Conservation (phyloP, 202 grass and related monocot genomes). For the Sporobolus alterniflorus region DNA sequence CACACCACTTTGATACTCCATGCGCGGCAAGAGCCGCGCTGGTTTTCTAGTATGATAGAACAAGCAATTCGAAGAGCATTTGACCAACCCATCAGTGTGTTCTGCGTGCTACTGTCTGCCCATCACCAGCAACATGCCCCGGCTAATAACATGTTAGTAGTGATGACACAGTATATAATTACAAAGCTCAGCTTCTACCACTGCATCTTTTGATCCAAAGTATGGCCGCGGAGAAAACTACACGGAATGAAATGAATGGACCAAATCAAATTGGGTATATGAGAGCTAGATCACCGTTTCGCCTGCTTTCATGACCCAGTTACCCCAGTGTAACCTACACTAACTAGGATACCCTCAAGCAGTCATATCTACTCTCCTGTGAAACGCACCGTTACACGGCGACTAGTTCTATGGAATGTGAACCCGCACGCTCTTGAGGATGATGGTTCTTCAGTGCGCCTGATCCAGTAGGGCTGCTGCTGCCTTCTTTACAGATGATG, state of each 20-base stretch:
- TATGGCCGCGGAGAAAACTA: not conserved
- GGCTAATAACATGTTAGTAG: not conserved
- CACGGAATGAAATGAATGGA: constrained; percentile 1
- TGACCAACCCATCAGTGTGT: no score
- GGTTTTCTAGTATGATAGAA: no score
- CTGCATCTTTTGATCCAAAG: not conserved
- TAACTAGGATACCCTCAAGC: not conserved
- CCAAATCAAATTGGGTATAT: constrained; percentile 13
- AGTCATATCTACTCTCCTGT: not conserved
- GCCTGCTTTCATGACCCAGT: not conserved
- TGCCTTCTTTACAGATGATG: not conserved
- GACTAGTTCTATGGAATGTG: constrained; percentile 14
- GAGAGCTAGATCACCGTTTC: not conserved
- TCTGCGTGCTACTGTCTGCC: no score
- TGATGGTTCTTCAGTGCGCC: constrained; percentile 15
- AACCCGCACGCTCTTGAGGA: not conserved
- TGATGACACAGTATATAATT: not conserved
- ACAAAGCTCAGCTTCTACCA: no score
- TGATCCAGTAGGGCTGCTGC: not conserved
- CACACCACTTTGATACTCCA: no score
- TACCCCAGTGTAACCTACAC: not conserved
- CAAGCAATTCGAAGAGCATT: no score
- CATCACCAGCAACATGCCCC: no score
- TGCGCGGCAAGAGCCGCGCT: no score
- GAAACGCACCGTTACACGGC: not conserved